Percentiles rank a stretch among this genome's conserved stretches.
Evolutionary conservation across 495 filamentous ascomycete genomes (phyloP).

Genomic region (Neurospora sp.): DNA sequence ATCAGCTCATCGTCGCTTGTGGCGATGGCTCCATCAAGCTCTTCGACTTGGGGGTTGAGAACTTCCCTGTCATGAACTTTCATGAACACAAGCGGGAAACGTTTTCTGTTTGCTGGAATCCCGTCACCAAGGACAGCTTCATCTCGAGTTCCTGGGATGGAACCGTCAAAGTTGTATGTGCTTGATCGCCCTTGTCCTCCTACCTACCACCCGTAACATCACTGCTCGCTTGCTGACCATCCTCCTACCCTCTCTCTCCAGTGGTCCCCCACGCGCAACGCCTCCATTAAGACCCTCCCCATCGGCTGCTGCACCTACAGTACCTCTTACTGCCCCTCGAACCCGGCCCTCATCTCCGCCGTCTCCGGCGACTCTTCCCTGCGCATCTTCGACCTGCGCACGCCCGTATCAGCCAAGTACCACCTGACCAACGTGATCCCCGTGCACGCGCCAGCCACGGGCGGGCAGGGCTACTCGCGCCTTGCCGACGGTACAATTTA

Average conservation of each 20-base stretch:
- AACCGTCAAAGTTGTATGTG: conserved; percentile 67
- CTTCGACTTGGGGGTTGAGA: conserved; percentile 66
- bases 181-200: not conserved
- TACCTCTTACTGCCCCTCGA: conserved; percentile 70
- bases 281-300: conserved; percentile 72
- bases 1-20: conserved; percentile 75
- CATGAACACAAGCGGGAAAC: conserved; percentile 86
- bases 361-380: conserved; percentile 79
- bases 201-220: not conserved
- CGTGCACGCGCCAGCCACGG: conserved; percentile 50
- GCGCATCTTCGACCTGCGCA: conserved; percentile 81
- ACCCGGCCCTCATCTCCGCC: conserved; percentile 64
- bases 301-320: conserved; percentile 88
- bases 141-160: conserved; percentile 89
- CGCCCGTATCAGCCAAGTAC: conserved; percentile 68
- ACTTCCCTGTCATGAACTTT: conserved; percentile 81
- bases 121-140: conserved; percentile 82
- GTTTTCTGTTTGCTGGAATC: conserved; percentile 86
- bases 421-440: conserved; percentile 70
- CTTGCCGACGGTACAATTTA: conserved; percentile 21
- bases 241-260: conserved; percentile 6
- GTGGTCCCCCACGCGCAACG: conserved; percentile 68
- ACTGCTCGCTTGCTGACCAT: not conserved
- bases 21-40: conserved; percentile 93
- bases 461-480: conserved; percentile 22